Evolutionary conservation across 352 stramenopile genomes (phyloP).

Genomic region (Globisporangium splendens): DNA sequence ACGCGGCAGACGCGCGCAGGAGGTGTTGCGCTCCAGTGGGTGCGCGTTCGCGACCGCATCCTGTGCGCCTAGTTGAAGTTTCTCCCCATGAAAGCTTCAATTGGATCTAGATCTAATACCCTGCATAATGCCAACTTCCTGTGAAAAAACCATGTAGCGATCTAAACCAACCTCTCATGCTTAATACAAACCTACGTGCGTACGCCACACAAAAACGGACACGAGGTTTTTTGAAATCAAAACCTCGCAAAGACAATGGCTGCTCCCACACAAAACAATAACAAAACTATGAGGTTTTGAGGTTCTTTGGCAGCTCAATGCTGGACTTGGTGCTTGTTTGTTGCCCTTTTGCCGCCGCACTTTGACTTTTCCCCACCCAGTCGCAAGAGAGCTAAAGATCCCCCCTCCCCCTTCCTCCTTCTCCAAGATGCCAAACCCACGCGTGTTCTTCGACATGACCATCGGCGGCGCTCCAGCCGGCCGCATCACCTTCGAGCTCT

Average conservation of each 20-base stretch:
- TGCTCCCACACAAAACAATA: neutral
- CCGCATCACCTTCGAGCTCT: constrained; percentile 88
- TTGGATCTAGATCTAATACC: neutral
- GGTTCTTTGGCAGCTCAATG: constrained; percentile 1
- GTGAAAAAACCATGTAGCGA: neutral
- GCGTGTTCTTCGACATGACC: constrained; percentile 98
- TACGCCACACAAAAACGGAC: constrained; percentile 6
- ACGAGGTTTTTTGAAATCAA: constrained; percentile 5
- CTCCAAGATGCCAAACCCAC: constrained; percentile 81
- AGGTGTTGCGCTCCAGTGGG: constrained; percentile 27
- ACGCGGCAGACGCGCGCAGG: constrained; percentile 9
- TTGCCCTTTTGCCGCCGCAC: constrained; percentile 10
- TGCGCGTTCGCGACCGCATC: constrained; percentile 26
- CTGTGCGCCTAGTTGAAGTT: constrained; percentile 24
- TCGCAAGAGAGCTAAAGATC: constrained; percentile 20
- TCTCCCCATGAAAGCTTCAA: neutral
- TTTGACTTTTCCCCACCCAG: constrained; percentile 30
- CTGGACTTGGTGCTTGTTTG: too few relatives aligned
- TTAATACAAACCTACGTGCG: neutral
- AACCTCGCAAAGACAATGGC: neutral
- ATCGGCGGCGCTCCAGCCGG: constrained; percentile 89
- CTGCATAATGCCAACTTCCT: neutral
- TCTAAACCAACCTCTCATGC: neutral
- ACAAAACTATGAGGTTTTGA: constrained; percentile 7
- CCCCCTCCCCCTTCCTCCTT: neutral